Base-by-base conservation (phyloP, 192 early-diverging fungal genomes). In the Backusella psychrophila region DNA sequence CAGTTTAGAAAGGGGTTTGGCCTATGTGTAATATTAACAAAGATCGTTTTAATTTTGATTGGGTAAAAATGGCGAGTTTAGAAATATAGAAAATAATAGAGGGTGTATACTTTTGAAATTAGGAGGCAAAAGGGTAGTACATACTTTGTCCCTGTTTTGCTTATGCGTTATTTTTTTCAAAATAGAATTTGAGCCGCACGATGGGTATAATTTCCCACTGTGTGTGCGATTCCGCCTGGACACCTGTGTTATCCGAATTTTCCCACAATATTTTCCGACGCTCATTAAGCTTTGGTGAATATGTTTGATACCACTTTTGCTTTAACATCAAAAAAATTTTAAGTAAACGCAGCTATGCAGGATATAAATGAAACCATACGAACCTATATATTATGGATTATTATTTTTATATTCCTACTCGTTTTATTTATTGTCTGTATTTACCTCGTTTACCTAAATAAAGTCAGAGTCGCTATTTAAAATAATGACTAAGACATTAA, bases 151-250 rank as follows among this genome's bases (percentile, higher is more conserved):
- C 4, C 12, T 26, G 9, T 53, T 9, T 39, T 39, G 9, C 26
- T 26, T 63, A 26, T 63, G 56, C 3, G 56, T 63, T 26, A 63
- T 63, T 63, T 63, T 63, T 59, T 63, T 26, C 26, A 63, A 63
- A 29, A 63, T 63, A 63, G 8, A 63, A 63, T 29, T 63, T 26
- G 21, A 63, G 3, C 56, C 56, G 11, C 23, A 63, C 23, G 56
- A 6, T 63, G 56, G 56, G 56, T 63, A 63, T 63, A 63, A 63
- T 63, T 63, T 63, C 56, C 56, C 56, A 63, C 56, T 63, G 56
- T 63, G 56, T 29, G 26, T 63, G 56, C 21, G 26, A 29, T 63
- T 63, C 56, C 56, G 56, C 56, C 9, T 9, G 4, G 21, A 63
- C 56, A 63, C 23, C 56, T 63, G 11, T 63, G 56, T 63, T 63